Evolutionary conservation across 352 stramenopile genomes (phyloP), one percentile per base, ranked within the genome.

Genomic region (Phytophthora sp.): DNA sequence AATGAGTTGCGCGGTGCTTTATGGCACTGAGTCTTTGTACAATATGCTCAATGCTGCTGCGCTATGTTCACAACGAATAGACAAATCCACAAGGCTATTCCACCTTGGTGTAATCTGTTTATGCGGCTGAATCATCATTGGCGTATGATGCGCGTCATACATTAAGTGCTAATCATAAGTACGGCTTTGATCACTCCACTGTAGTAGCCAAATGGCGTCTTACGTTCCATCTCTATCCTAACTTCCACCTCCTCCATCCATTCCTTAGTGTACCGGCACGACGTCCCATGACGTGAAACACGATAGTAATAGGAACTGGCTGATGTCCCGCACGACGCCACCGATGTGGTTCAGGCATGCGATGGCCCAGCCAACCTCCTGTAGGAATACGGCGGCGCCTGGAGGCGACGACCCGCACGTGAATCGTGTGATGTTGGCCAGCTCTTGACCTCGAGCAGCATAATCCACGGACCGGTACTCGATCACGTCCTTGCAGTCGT

Each of bases 381-480:
- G 50, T 18, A 71, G 23, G 7, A 75, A 52, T 13, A 62, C 26
- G n/a, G 58, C 49, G 15, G 62, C 54, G 4, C 62, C 62, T 12
- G 67, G 49, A 20, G 55, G 46, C 8, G 63, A 63, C 3, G 44
- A 21, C 15, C 58, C 56, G 18, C 50, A 65, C 21, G 58, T 63
- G 30, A 66, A 61, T 35, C 55, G 57, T 7, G 55, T 65, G 16
- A 71, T 63, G 31, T 52, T 68, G 4, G 55, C 41, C 23, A 62
- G 63, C 13, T 64, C 52, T 44, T 69, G 66, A 11, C 76, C 61
- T 41, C 71, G 60, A 0, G 65, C 54, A 0, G 57, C 45, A 26
- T 84, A 84, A 26, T 79, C 69, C 29, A 81, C 72, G 9, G 44
- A 71, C 4, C 59, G 63, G 23, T 82, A 79, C 38, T 74, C 59